Conservation (phyloP, 768 basidiomycete genomes). For the Boletus pseudo-olivaceus region DNA sequence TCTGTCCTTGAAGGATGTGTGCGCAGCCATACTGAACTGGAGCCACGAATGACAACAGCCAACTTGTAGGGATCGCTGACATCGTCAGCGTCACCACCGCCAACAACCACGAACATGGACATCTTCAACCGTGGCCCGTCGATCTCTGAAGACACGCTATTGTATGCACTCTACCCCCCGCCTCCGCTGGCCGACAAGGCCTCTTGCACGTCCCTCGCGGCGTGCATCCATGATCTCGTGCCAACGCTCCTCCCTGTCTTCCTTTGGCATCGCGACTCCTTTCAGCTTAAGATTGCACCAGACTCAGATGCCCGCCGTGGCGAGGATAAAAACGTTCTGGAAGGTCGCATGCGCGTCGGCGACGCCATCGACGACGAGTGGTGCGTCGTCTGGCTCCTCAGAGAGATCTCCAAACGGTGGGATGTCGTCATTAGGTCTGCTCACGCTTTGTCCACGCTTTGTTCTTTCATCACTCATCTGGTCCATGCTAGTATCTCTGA, state of each 20-base stretch:
- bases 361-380: constrained; percentile 99
- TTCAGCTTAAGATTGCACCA: constrained; percentile 66
- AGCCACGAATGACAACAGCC: constrained; percentile 16
- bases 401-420: constrained; percentile 73
- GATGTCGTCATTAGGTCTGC: constrained; percentile 76
- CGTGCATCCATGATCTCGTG: constrained; percentile 59
- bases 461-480: constrained; percentile 1
- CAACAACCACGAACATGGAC: constrained; percentile 42
- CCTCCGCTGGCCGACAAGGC: constrained; percentile 50
- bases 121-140: constrained; percentile 73
- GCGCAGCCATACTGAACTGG: constrained; percentile 42
- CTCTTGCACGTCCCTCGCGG: constrained; percentile 61
- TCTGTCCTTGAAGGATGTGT: constrained; percentile 70
- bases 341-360: constrained; percentile 87
- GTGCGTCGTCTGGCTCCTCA: constrained; percentile 88
- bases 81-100: neutral
- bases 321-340: constrained; percentile 52
- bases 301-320: constrained; percentile 37
- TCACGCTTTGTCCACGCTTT: neutral
- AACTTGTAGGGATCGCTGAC: neutral
- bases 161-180: constrained; percentile 70
- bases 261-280: constrained; percentile 82
- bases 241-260: constrained; percentile 55
- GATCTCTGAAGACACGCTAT: constrained; percentile 83
- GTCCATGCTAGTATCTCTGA: constrained; percentile 51